Evolutionary conservation across 2,329 filamentous ascomycete species (phyloP), one percentile per base, ranked within the genome.

Genomic region (Curvularia sp.): DNA sequence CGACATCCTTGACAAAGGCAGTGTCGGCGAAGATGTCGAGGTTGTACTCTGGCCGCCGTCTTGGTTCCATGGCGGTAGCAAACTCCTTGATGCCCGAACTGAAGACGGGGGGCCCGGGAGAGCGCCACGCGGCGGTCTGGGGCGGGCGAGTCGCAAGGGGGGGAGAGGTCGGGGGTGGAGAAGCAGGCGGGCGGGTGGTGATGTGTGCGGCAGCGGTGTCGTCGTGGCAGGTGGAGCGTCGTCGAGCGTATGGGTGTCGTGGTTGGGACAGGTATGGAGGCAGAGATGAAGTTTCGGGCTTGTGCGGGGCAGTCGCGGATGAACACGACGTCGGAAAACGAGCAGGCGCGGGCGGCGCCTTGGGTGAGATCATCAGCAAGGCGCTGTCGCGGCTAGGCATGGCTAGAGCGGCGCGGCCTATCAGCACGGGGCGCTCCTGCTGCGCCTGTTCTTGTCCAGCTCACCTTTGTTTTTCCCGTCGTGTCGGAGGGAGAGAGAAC

Each of bases 11-110:
- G 66, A 97, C 92, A 55, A 90, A 95, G 43, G 87, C 86, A 51
- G 92, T 91, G 79, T 98, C 95, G 58, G 93, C 91, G 77, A 97
- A 96, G 74, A 96, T 89, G 76, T 97, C 93, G 75, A 99, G 86
- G 67, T 91, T 92, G 81, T 96, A 97, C 79, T 97, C 93, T 70
- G 92, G 92, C 58, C 91, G 88, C 69, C 82, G 82, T 76, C 85
- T 84, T 77, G 82, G 82, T 69, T 90, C 87, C 87, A 89, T 90
- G 60, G 22, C 74, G 60, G 68, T 69, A 72, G 68, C 59, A 63
- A 66, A 65, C 58, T 57, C 48, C 42, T 30, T 46, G 56, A 42
- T 56, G 49, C 43, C 35, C 58, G 55, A 60, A 15, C 13, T 35
- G 50, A 15, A 26, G 41, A 24, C 31, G 15, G 50, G 41, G 42